Evolutionary conservation across 2,329 filamentous ascomycete genomes (phyloP), one percentile per base, ranked within the genome.

Genomic region (Sclerotiophoma versabilis): DNA sequence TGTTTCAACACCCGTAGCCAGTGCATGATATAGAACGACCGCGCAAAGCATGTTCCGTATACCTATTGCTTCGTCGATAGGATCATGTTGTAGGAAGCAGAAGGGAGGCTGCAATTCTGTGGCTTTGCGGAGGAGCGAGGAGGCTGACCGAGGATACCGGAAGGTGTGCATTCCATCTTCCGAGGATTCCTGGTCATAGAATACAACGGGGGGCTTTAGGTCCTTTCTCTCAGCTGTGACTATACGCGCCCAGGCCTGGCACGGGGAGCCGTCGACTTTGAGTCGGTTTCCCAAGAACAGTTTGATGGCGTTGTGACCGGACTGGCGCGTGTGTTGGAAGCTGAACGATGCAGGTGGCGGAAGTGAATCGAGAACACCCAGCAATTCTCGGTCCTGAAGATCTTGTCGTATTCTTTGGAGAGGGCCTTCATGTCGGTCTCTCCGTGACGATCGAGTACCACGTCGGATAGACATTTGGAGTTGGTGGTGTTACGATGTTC

Each of bases 31-130:
- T 10, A 57, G 23, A 1, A 63, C 44, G 10, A 59, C 12, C 12
- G 60, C 55, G 25, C 55, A 58, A 15, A 63, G 32, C 55, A 59
- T 63, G 11, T 46, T 29, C 7, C 55, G 55, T 15, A 49, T 19
- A 10, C 37, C 36, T 17, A 2, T 45, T n/a, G 27, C 23, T 9
- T 36, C 22, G 1, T 33, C 48, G 11, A 45, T 17, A 5, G 48
- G 36, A 17, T 60, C 48, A 14, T 42, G 32, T 10, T 63, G 53
- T 7, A 63, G 27, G 34, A 63, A 63, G 27, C 55, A 49, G 33
- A 59, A 60, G 14, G 60, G 60, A 20, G 45, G 32, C 2, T 32
- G 11, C 12, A 63, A 41, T 0, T 33, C 14, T n/a, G 23, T 41
- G 3, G 60, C 52, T 42, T 49, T 57, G 11, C 55, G 58, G 6